Conservation (phyloP, 2,329 filamentous ascomycete genomes). For the Diaporthe sp. region DNA sequence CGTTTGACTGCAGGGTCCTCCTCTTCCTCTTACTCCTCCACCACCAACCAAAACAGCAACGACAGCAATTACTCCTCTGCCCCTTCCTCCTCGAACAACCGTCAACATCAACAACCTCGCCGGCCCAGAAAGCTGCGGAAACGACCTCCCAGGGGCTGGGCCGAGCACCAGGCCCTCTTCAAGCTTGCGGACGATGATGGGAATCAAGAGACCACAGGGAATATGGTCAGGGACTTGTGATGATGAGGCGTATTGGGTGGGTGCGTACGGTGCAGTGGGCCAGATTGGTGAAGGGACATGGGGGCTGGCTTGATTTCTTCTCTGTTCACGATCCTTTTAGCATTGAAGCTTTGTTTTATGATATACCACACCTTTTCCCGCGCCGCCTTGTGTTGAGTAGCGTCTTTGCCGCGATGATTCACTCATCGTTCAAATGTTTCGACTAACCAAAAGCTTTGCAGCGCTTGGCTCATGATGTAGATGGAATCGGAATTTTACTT, state of each 20-base stretch:
- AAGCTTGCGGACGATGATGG: constrained; percentile 39
- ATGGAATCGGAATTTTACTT: background rate
- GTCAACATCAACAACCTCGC: constrained; percentile 44
- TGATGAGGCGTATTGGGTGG: constrained; percentile 5
- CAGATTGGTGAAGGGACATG: constrained; percentile 23
- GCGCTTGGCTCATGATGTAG: background rate
- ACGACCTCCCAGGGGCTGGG: constrained; percentile 49
- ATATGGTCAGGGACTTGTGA: background rate
- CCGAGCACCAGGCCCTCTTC: constrained; percentile 46
- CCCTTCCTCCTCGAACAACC: constrained; percentile 30
- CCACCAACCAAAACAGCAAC: constrained; percentile 30
- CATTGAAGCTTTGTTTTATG: constrained; percentile 31
- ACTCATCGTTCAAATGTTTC: background rate
- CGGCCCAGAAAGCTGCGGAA: constrained; percentile 59
- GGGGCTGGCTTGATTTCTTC: background rate
- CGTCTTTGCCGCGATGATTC: background rate
- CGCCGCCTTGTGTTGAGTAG: background rate
- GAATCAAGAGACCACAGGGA: constrained; percentile 2
- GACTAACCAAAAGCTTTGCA: constrained; percentile 1
- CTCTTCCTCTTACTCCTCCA: constrained; percentile 34
- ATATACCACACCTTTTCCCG: constrained; percentile 32
- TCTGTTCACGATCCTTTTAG: constrained; percentile 27
- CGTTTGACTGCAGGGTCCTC: constrained; percentile 44
- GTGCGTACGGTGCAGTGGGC: constrained; percentile 3
- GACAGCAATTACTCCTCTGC: constrained; percentile 39